These are phyloP conservation scores for Trichoderma gracile DNA, from an alignment of 2,329 filamentous ascomycete genomes.

Conservation along the genomic window DNA sequence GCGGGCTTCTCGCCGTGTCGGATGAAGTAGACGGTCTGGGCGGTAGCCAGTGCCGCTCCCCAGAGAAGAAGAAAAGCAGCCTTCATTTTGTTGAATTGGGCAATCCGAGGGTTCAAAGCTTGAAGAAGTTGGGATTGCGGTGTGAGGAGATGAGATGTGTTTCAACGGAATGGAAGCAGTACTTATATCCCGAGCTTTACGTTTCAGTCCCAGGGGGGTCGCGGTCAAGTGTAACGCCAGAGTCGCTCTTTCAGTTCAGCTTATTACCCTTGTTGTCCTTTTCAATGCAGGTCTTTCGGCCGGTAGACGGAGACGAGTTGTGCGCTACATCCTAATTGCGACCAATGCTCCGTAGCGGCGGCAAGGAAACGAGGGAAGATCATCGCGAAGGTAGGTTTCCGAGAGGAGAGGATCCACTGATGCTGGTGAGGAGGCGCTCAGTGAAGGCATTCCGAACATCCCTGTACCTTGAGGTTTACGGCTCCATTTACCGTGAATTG, in stretches of 20 bases:
- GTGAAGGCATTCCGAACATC: neutral
- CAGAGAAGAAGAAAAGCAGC: conserved; percentile 1
- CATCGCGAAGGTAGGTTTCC: neutral
- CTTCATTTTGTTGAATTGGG: conserved; percentile 8
- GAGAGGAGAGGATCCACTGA: neutral
- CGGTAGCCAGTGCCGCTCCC: conserved; percentile 27
- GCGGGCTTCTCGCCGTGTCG: conserved; percentile 65
- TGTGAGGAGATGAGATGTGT: neutral
- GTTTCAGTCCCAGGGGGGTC: neutral
- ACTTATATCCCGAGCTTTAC: neutral
- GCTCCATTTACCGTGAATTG: no score
- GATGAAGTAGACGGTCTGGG: conserved; percentile 59
- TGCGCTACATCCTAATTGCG: conserved; percentile 18
- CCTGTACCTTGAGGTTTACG: neutral
- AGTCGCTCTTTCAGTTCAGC: neutral
- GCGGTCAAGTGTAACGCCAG: neutral
- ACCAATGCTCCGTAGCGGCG: conserved; percentile 7
- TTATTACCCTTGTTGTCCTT: neutral
- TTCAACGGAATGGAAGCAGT: neutral
- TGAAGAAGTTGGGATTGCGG: neutral
- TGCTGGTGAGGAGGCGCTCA: no score
- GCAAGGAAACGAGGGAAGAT: conserved; percentile 1
- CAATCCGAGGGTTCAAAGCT: neutral
- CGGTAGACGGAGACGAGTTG: conserved; percentile 6
- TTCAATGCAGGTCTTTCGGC: conserved; percentile 5